Base-by-base conservation (phyloP, 352 stramenopile genomes). In the Globisporangium paroecandrum region DNA sequence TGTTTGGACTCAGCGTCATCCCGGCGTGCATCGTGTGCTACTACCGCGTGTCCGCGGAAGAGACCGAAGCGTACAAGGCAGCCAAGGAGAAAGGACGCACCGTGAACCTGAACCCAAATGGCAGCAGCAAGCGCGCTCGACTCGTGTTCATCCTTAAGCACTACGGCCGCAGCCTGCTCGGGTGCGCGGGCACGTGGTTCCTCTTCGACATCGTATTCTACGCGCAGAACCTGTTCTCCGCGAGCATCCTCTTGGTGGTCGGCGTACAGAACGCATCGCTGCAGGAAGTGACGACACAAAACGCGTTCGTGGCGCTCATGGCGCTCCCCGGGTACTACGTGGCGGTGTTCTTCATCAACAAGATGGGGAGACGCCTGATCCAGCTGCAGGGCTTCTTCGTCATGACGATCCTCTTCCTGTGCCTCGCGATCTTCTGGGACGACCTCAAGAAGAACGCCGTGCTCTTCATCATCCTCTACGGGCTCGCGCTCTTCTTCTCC, bases 191-290 rank as follows among this genome's bases (percentile, higher is more conserved):
- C 64, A 83, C 82, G 58, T 96, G 89, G 87, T 94, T 96, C 69
- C 79, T 95, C 12, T 93, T 94, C 66, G 89, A 95, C 66, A 89
- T 96, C 61, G 81, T 92, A 2, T 94, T 89, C 61, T 92, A 90
- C 68, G 81, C 85, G 2, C 82, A 91, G 67, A 90, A 89, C 58
- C 69, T 95, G 15, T 95, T 94, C 68, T 90, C 83, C 12, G 83
- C 83, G 15, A 88, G 75, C 38, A 90, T 93, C 38, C 47, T 91
- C 38, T 76, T 73, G 0, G 80, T 91, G 18, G 71, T 91, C 10
- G 83, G 83, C 20, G 73, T 89, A n/a, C 22, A 74, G 0, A 67
- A 89, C 56, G 54, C 76, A 3, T 85, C 80, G 6, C 69, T 93
- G 56, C 75, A 86, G 47, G 41, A 76, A 2, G 76, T 89, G 27